Percentiles rank a stretch among this genome's conserved stretches.
Evolutionary conservation across 2,329 filamentous ascomycete genomes (phyloP).

Genomic region (Fusarium mangiferae): DNA sequence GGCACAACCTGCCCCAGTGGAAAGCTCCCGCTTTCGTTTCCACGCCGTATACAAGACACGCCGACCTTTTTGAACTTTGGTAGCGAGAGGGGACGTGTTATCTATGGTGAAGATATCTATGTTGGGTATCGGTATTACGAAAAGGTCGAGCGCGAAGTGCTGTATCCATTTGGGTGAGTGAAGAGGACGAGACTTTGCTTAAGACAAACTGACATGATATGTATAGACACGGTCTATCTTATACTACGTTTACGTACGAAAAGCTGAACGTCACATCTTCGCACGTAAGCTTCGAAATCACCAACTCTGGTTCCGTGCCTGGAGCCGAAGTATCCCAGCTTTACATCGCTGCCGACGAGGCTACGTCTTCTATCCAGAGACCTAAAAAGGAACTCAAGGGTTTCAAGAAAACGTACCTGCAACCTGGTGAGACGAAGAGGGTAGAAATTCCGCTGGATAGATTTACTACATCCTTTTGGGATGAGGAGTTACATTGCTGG

Average conservation of each 20-base stretch:
- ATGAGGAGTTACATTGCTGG: neutral
- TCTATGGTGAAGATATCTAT: neutral
- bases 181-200: neutral
- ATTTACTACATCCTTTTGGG: neutral
- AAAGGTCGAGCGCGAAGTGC: neutral
- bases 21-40: neutral
- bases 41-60: neutral
- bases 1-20: neutral
- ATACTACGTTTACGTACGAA: neutral
- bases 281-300: neutral
- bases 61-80: neutral
- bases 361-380: neutral
- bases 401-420: neutral
- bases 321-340: neutral
- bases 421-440: neutral
- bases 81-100: neutral
- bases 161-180: neutral
- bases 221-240: neutral
- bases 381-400: neutral
- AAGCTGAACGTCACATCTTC: neutral
- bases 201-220: neutral
- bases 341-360: neutral
- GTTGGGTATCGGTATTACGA: neutral
- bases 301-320: neutral
- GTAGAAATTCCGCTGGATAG: neutral